Evolutionary conservation across 83 land plant species (phyloP), one percentile per base, ranked within the genome.

Genomic region (Picea engelmannii): DNA sequence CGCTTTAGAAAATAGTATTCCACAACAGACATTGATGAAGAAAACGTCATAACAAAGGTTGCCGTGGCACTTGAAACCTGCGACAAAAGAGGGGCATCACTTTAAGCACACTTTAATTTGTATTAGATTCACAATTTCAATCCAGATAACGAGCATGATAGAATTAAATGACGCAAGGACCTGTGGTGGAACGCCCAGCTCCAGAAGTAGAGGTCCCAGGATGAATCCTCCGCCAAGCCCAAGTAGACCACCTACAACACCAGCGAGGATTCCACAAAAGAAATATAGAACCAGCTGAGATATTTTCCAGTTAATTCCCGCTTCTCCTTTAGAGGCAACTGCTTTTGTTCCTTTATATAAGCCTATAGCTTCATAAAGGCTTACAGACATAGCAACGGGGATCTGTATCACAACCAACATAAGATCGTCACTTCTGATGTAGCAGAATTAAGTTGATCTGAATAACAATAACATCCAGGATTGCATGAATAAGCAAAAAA

Each of bases 141-240:
- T 78, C 11, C 27, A 20, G 21, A 78, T 31, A 78, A 8, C 35
- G 15, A 73, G 47, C 10, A n/a, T 66, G 70, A 16, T n/a, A 73
- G 21, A 12, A 73, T 8, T 5, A 76, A 27, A 31, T 6, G 80
- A 17, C 59, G 38, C 64, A 79, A 23, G 25, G n/a, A 93, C 95
- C 95, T 93, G 90, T 25, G 96, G 96, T 58, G 90, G 96, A 18
- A 91, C 58, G 8, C 94, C 96, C 42, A 93, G 74, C 75, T 91
- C 92, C 70, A 91, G 80, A 66, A 91, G 80, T 6, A 93, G 79
- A 40, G 95, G 93, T 13, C 88, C 93, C 62, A 93, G 81, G 16
- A 88, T 93, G 78, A 89, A 88, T 31, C 93, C 93, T 60, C 95
- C 95, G 62, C 93, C 95, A 18, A 93, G 87, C 1, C 95, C 95